Evolutionary conservation across 306 rosid species (phyloP).

Genomic region (Rosa lucieae): DNA sequence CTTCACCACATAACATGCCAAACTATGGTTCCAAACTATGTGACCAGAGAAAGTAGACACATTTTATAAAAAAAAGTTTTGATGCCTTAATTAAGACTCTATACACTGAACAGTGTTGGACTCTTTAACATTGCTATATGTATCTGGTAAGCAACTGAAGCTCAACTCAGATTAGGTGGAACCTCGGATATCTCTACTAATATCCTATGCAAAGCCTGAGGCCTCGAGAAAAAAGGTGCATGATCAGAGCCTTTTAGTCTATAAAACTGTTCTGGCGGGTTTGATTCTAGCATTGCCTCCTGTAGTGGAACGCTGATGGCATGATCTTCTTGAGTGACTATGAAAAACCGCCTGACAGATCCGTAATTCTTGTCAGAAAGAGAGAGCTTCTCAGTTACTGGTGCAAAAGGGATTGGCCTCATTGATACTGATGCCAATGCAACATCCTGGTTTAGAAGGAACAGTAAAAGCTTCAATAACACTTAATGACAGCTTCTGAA

Average conservation of each 20-base stretch:
- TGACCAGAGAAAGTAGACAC: background rate
- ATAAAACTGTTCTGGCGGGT: slow-evolving; percentile 62
- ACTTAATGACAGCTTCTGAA: background rate
- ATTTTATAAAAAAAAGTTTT: background rate
- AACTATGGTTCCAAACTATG: too few relatives aligned
- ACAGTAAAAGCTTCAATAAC: background rate
- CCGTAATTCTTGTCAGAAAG: slow-evolving; percentile 64
- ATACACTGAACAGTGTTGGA: background rate
- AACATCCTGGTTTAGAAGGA: slow-evolving; percentile 49
- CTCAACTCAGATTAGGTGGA: slow-evolving; percentile 19
- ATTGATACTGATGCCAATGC: slow-evolving; percentile 75
- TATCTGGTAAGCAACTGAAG: background rate
- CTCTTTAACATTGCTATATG: background rate
- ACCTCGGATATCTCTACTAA: slow-evolving; percentile 57
- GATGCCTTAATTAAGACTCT: background rate
- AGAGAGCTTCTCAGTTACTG: slow-evolving; percentile 63
- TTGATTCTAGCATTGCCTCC: slow-evolving; percentile 53
- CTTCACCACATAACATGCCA: background rate
- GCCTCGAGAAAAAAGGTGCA: slow-evolving; percentile 77
- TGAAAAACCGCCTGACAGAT: slow-evolving; percentile 60
- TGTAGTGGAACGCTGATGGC: slow-evolving; percentile 61
- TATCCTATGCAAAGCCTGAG: slow-evolving; percentile 77
- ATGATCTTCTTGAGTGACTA: slow-evolving; percentile 67
- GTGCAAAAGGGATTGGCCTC: slow-evolving; percentile 76
- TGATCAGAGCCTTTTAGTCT: slow-evolving; percentile 73